Evolutionary conservation across 352 stramenopile species (phyloP), one percentile per base, ranked within the genome.

Genomic region (Phytopythium boreale): DNA sequence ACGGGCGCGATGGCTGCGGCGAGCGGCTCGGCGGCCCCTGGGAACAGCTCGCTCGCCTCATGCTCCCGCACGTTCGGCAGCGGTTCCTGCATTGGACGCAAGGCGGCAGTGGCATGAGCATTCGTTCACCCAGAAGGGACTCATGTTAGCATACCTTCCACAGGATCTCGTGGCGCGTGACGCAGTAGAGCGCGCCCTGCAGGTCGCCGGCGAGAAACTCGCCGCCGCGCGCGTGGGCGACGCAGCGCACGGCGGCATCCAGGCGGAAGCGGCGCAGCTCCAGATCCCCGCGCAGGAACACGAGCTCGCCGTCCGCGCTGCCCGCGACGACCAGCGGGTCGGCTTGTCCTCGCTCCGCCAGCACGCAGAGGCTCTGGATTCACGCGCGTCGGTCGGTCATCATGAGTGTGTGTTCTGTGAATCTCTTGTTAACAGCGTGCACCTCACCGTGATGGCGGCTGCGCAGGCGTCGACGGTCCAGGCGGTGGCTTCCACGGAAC

Each of bases 201-300:
- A 64, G 37, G 56, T 89, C 80, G 29, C 72, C 78, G 3, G 70
- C 76, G 37, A 87, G 51, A 47, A 87, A 87, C 56, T 74, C 66
- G n/a, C 64, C 66, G 41, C 66, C 61, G 14, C 34, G 37, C n/a
- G 68, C 59, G 46, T 78, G 66, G 61, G 67, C 69, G 59, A 88
- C 69, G 22, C 68, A 46, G 20, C 81, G 65, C 50, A 85, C 75
- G 14, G 73, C 69, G 56, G 71, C 70, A 39, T 6, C 56, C 53
- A 88, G 56, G 56, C 81, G 75, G 50, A 84, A 69, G 10, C 77
- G 75, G n/a, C 76, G 75, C 61, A 76, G 43, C 61, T 88, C 79
- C 68, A 80, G 61, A 14, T 80, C 66, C 37, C 77, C 68, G 31
- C 64, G 72, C 55, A 86, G 70, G 55, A 89, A 67, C 41, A 87